phyloP scores from a whole-genome alignment of 1,139 yeast genomes.

The Protomyces inouyei region DNA sequence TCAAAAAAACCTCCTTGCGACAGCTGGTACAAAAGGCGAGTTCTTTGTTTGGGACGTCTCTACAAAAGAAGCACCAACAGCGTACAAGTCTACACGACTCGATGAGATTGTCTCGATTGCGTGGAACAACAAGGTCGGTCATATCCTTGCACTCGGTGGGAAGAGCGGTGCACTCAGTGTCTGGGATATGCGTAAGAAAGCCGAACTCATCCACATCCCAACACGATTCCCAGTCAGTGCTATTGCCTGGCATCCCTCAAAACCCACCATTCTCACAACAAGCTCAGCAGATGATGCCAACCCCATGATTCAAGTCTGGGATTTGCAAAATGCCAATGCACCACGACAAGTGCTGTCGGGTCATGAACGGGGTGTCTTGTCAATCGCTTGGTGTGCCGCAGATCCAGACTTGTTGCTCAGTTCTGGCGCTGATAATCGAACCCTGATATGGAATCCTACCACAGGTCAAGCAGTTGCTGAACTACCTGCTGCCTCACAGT shows the following conservation, averaged over 20 bases:
- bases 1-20: constrained; percentile 67
- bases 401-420: constrained; percentile 77
- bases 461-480: constrained; percentile 62
- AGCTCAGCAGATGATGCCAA: constrained; percentile 78
- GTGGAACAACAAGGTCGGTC: constrained; percentile 83
- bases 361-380: constrained; percentile 80
- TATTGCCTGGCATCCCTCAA: constrained; percentile 74
- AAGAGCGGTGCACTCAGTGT: constrained; percentile 78
- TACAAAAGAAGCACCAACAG: constrained; percentile 55
- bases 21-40: constrained; percentile 86
- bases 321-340: constrained; percentile 82
- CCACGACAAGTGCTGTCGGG: constrained; percentile 76
- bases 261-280: constrained; percentile 72
- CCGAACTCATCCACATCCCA: constrained; percentile 83
- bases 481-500: constrained; percentile 86
- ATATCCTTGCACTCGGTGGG: constrained; percentile 88
- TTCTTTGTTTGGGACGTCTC: constrained; percentile 72
- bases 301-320: constrained; percentile 87
- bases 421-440: constrained; percentile 86
- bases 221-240: constrained; percentile 37
- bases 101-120: constrained; percentile 78
- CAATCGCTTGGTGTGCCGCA: constrained; percentile 87
- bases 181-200: constrained; percentile 85
- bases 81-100: constrained; percentile 61
- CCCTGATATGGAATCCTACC: constrained; percentile 85